phyloP scores from a whole-genome alignment of 2,329 filamentous ascomycete species.

The Trichoderma breve region DNA sequence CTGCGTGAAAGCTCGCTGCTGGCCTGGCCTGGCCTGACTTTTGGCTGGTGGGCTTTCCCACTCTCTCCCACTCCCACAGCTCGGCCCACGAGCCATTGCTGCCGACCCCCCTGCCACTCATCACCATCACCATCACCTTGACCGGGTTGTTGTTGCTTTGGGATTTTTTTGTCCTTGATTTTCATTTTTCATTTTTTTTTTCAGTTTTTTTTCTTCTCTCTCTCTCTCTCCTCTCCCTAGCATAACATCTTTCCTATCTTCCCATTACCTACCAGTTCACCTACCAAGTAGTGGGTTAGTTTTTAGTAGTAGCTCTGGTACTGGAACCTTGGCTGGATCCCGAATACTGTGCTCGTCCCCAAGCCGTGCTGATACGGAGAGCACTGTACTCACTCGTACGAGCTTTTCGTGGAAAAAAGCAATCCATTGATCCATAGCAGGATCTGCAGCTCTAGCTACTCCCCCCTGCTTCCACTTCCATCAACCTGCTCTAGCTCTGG shows the following conservation, averaged over 20 bases:
- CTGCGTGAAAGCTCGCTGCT: constrained; percentile 3
- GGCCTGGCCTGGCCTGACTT: not conserved
- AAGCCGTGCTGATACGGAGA: not conserved
- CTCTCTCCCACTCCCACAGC: not conserved
- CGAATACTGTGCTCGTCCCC: not conserved
- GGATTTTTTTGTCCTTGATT: not conserved
- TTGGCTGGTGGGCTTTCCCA: not conserved
- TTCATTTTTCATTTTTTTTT: not conserved
- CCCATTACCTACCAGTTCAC: not conserved
- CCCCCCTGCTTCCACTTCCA: not conserved
- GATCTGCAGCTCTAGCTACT: not conserved
- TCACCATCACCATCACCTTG: not conserved
- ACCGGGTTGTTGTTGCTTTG: not conserved
- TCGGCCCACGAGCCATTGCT: not conserved
- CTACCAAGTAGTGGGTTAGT: not conserved
- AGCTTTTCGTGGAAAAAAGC: not conserved
- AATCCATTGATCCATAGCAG: not conserved
- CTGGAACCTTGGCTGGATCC: not conserved
- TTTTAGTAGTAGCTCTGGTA: not conserved
- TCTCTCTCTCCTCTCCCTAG: not conserved
- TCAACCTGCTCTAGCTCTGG: not conserved
- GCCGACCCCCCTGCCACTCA: constrained; percentile 7
- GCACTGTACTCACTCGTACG: not conserved
- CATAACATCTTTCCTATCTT: not conserved
- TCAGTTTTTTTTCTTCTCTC: not conserved